Percentiles rank a stretch among this genome's conserved stretches.
phyloP scores from a whole-genome alignment of 495 filamentous ascomycete genomes.

The Penicillium lagena region DNA sequence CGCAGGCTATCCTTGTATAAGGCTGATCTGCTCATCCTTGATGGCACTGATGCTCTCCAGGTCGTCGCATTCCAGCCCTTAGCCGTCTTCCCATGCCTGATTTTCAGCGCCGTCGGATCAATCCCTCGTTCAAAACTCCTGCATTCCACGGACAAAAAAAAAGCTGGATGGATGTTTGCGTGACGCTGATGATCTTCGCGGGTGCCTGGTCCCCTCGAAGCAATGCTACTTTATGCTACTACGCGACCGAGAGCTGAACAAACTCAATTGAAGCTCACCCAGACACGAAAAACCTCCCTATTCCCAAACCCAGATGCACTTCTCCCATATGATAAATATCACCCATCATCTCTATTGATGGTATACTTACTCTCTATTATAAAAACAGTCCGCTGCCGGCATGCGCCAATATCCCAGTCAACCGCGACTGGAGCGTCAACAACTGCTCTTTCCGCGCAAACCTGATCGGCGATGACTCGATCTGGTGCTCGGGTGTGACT shows the following conservation, averaged over 20 bases:
- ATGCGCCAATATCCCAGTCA: slow-evolving; percentile 17
- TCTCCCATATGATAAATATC: slow-evolving; percentile 7
- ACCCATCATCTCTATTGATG: not conserved
- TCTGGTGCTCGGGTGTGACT: slow-evolving; percentile 11
- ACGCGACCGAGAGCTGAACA: no score
- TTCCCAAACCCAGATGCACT: slow-evolving; percentile 6
- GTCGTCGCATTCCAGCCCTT: slow-evolving; percentile 12
- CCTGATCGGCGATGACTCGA: slow-evolving; percentile 17
- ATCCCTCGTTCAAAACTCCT: not conserved
- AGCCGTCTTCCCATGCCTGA: not conserved
- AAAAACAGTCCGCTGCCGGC: slow-evolving; percentile 12
- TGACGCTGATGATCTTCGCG: slow-evolving; percentile 1
- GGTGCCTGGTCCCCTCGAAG: not conserved
- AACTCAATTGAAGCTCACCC: not conserved
- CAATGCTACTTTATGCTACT: not conserved
- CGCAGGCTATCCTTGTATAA: not conserved
- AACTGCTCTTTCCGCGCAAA: slow-evolving; percentile 15
- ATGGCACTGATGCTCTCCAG: not conserved
- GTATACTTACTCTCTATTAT: no score
- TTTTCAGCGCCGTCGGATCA: not conserved
- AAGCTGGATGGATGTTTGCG: slow-evolving; percentile 5
- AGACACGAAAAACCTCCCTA: not conserved
- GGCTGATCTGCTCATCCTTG: not conserved
- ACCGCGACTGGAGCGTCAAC: slow-evolving; percentile 21
- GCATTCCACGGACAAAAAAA: slow-evolving; percentile 6